Percentiles rank a stretch among this genome's conserved stretches.
These are phyloP conservation scores for Ganoderma multipileum DNA, from an alignment of 1,284 basidiomycete species.

Conservation along the genomic window DNA sequence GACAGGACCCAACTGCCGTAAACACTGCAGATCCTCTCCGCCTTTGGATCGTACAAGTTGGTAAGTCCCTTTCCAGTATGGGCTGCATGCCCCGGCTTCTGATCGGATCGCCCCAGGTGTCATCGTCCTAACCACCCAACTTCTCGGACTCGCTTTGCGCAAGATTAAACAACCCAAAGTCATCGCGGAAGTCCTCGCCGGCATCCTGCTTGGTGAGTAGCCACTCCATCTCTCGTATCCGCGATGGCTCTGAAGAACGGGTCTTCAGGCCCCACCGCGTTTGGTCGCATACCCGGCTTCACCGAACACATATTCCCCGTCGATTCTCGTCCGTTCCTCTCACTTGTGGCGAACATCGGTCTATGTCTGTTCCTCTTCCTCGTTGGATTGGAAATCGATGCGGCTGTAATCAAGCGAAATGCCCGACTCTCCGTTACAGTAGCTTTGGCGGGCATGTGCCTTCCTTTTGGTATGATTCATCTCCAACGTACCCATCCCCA, in stretches of 20 bases:
- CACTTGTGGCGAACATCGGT: slow-evolving; percentile 92
- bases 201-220: slow-evolving; percentile 78
- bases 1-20: slow-evolving; percentile 74
- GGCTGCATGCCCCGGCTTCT: background rate
- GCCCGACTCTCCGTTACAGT: slow-evolving; percentile 64
- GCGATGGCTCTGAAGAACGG: background rate
- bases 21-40: slow-evolving; percentile 78
- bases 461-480: slow-evolving; percentile 40
- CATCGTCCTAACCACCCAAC: slow-evolving; percentile 82
- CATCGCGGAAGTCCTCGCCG: slow-evolving; percentile 87
- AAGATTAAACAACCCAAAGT: slow-evolving; percentile 89
- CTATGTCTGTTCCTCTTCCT: slow-evolving; percentile 93
- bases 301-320: slow-evolving; percentile 83
- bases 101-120: slow-evolving; percentile 51
- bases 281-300: slow-evolving; percentile 82
- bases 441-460: slow-evolving; percentile 57
- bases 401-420: slow-evolving; percentile 80
- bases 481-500: too few relatives aligned
- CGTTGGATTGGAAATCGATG: slow-evolving; percentile 91
- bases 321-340: slow-evolving; percentile 78
- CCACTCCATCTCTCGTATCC: background rate
- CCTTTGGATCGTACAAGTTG: slow-evolving; percentile 90
- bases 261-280: slow-evolving; percentile 72
- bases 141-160: slow-evolving; percentile 73
- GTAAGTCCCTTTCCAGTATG: slow-evolving; percentile 49